Base-by-base conservation (phyloP, 1,139 yeast species). In the Yamadazyma mexicana region DNA sequence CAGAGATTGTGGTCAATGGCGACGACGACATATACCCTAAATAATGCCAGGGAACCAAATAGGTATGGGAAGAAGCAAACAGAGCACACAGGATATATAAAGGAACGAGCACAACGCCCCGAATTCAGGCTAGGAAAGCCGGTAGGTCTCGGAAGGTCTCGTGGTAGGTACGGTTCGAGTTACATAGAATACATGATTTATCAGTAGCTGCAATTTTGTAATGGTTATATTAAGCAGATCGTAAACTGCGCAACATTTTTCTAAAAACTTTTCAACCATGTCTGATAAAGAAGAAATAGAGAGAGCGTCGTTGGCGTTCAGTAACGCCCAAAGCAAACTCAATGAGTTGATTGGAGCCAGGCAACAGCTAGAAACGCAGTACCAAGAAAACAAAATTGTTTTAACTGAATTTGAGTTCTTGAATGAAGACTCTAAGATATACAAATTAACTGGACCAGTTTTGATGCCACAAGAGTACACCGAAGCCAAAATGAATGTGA, bases 351-450 rank as follows among this genome's bases (percentile, higher is more conserved):
- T 83, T 33, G 62, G 73, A 4, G 77, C 84, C 6, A 76, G 94
- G 56, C 86, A 85, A 39, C 75, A 79, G 52, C 66, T 85, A 32
- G 94, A 85, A 55, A 83, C 92, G 1, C 94, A 85, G 58, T 76
- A 64, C 51, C 98, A 92, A 62, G 98, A 92, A 61, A 91, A 91
- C 64, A 83, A 83, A 56, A 89, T 92, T 38, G 98, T 92, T n/a
- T 73, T 82, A 52, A 81, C 79, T 29, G 98, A 92, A 62, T 86
- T 92, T 54, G 77, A 73, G 16, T 61, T 64, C 38, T 65, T 89
- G 47, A 70, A 78, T 48, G 79, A 74, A 35, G 67, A 64, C 31
- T 75, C 94, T 14, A 86, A 85, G 52, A 83, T 92, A 28, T 92
- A 79, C 66, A 92, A 92, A 62, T 74, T 91, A 49, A 86, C 92